A percentile compares a stretch with the other conserved stretches of the same genome.
phyloP scores from a whole-genome alignment of 495 filamentous ascomycete genomes.

The Neurospora sp. region DNA sequence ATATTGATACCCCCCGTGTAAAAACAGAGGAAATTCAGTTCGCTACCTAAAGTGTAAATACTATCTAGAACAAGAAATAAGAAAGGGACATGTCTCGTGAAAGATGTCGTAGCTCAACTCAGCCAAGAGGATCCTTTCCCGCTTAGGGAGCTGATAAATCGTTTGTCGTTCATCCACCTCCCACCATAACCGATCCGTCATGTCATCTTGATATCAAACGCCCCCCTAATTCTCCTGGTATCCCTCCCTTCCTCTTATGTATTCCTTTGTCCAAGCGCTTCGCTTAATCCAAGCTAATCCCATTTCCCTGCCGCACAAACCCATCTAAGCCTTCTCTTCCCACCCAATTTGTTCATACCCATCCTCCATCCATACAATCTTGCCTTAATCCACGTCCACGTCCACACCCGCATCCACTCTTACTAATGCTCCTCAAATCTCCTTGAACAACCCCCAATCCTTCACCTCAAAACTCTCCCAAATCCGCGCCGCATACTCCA shows the following conservation, averaged over 20 bases:
- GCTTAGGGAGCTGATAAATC: not conserved
- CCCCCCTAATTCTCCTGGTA: not conserved
- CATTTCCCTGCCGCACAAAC: not conserved
- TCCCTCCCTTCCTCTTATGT: not conserved
- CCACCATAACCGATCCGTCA: not conserved
- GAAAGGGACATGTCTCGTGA: not conserved
- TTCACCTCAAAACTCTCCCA: constrained; percentile 62
- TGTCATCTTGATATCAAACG: not conserved
- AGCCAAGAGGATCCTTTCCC: too few species aligned
- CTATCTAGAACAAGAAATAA: not conserved
- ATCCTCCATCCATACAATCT: not conserved
- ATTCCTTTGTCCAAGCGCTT: not conserved
- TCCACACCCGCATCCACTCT: not conserved
- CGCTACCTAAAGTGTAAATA: not conserved
- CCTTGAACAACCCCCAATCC: constrained; percentile 74
- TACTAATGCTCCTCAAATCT: constrained; percentile 16
- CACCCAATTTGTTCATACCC: not conserved
- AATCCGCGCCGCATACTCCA: constrained; percentile 49
- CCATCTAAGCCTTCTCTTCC: not conserved
- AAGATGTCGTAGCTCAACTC: not conserved
- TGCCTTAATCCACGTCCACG: not conserved
- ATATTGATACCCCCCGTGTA: not conserved
- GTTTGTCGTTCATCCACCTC: not conserved
- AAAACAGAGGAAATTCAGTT: not conserved
- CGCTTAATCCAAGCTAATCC: not conserved